Evolutionary conservation across 1,139 yeast genomes (phyloP), one percentile per base, ranked within the genome.

Genomic region (Geotrichum restrictum): DNA sequence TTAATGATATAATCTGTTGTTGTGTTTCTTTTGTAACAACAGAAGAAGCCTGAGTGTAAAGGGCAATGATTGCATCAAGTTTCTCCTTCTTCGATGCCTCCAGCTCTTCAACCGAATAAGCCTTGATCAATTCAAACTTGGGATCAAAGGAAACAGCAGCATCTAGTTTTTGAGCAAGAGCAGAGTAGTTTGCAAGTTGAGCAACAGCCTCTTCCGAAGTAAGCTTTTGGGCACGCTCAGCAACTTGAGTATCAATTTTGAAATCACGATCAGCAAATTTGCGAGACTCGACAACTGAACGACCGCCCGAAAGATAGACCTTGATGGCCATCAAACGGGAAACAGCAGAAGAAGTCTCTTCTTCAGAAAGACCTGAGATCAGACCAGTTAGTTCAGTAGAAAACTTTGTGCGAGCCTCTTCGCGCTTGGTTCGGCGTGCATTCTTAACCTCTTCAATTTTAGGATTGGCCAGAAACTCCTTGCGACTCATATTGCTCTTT

Each of bases 391-490:
- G 55, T 34, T 69, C 58, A 13, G 60, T 56, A 18, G 59, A 50
- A 58, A 72, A 70, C 6, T 56, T 47, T 18, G 66, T 57, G 46
- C 65, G 52, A 48, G 68, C 62, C 2, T 58, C 60, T 0, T 47
- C 54, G 61, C 85, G 74, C 54, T 68, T 70, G 4, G 60, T 64
- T 19, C 72, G 73, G 58, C 82, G 77, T 38, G 66, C 61, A 32
- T 67, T 62, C 42, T 73, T 64, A 10, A 64, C 68, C 51, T 72
- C 68, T 45, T 76, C 61, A 40, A 85, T 69, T 27, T 70, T 74
- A n/a, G 82, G 81, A 60, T 76, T 78, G 4, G 77, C 78, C 53
- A 81, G 71, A 51, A 71, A 74, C 64, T 84, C 88, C 66, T 86
- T 85, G 65, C 87, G 75, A 18, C 81, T 74, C 78, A 79, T 73